phyloP scores from a whole-genome alignment of 2,329 filamentous ascomycete species.

The Penicillium sp. region DNA sequence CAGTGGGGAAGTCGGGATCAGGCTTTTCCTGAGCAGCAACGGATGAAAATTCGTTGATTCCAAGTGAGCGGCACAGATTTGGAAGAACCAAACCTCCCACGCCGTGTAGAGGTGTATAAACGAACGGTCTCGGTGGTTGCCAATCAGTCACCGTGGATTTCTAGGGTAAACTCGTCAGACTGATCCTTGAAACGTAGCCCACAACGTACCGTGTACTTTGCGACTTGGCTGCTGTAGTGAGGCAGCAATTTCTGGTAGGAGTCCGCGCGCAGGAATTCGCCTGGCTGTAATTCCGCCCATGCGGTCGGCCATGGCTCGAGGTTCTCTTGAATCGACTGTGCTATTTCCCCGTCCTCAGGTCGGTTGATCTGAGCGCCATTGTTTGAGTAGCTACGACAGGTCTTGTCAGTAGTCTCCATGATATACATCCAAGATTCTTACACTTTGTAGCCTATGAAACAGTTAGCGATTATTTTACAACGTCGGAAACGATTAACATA shows the following conservation, averaged over 20 bases:
- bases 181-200: not conserved
- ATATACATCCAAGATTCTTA: constrained; percentile 18
- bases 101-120: constrained; percentile 44
- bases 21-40: constrained; percentile 52
- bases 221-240: constrained; percentile 30
- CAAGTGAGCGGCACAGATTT: constrained; percentile 31
- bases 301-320: constrained; percentile 47
- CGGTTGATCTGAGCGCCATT: constrained; percentile 66
- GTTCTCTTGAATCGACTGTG: constrained; percentile 54
- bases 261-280: constrained; percentile 28
- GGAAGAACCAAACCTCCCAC: constrained; percentile 38
- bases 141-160: constrained; percentile 31
- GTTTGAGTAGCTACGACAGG: constrained; percentile 50
- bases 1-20: constrained; percentile 62
- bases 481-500: constrained; percentile 13
- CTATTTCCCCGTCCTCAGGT: constrained; percentile 59
- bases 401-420: constrained; percentile 19
- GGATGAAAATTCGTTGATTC: constrained; percentile 32
- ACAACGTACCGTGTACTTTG: constrained; percentile 30
- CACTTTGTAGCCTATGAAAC: constrained; percentile 57
- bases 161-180: constrained; percentile 22
- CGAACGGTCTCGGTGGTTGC: constrained; percentile 30
- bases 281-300: constrained; percentile 48
- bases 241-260: constrained; percentile 27
- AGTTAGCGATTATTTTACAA: constrained; percentile 10